These are phyloP conservation scores for Erodium texanum DNA, from an alignment of 441 rosid species.

Conservation along the genomic window DNA sequence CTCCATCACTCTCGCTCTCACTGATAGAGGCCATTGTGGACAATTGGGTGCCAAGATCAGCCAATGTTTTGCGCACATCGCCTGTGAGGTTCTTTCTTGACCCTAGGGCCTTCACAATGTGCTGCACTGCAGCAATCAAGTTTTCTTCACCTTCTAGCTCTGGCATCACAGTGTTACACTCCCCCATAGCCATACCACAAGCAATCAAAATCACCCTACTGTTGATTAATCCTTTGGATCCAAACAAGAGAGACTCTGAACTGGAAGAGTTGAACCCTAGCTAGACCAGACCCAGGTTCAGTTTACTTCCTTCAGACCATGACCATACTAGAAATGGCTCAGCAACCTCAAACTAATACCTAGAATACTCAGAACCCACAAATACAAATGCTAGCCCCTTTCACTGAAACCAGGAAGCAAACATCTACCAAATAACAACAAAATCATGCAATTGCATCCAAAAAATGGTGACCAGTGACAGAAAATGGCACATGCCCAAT, in stretches of 20 bases:
- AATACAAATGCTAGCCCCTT: constrained; percentile 2
- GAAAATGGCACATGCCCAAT: constrained; percentile 6
- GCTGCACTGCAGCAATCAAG: constrained; percentile 58
- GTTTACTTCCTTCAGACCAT: background rate
- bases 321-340: background rate
- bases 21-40: constrained; percentile 32
- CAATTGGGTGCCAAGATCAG: constrained; percentile 50
- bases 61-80: constrained; percentile 48
- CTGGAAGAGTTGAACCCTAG: background rate
- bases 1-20: constrained; percentile 30
- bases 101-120: constrained; percentile 45
- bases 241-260: background rate
- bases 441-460: constrained; percentile 9
- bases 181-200: constrained; percentile 36
- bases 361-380: constrained; percentile 10
- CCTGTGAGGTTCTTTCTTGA: constrained; percentile 48
- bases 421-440: constrained; percentile 5
- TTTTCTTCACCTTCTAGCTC: constrained; percentile 48
- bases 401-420: constrained; percentile 4
- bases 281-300: background rate
- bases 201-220: background rate
- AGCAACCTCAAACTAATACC: background rate
- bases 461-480: constrained; percentile 8
- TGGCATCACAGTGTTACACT: constrained; percentile 23
- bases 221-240: background rate